Conservation (phyloP, 2,329 filamentous ascomycete species). For the Claviceps pazoutovae region DNA sequence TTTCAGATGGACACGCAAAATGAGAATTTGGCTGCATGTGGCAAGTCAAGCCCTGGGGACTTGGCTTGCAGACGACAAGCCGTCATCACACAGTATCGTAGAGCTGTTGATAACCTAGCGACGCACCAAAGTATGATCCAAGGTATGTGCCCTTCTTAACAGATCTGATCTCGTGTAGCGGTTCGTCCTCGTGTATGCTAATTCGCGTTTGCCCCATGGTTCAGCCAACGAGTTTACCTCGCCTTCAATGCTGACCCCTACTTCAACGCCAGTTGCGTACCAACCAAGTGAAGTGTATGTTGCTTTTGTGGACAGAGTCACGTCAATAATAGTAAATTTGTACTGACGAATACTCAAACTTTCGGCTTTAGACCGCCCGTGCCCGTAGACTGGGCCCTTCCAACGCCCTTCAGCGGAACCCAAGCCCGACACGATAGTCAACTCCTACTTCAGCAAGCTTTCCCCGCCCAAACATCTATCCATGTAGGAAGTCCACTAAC, state of each 20-base stretch:
- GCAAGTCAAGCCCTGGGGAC: not conserved
- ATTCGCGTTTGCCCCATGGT: not conserved
- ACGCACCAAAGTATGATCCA: not conserved
- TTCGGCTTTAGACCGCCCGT: not conserved
- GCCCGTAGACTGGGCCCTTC: not conserved
- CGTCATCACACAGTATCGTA: not conserved
- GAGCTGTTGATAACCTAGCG: not conserved
- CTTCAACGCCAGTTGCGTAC: not conserved
- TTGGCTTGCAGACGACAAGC: not conserved
- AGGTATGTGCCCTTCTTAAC: not conserved
- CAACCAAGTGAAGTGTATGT: not conserved
- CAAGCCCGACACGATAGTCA: not conserved
- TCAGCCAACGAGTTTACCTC: not conserved
- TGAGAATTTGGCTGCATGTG: not conserved
- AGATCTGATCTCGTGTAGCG: not conserved
- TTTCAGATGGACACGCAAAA: not conserved
- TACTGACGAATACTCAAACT: not conserved
- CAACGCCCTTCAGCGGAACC: not conserved
- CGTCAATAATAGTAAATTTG: not conserved
- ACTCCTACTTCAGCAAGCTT: not conserved
- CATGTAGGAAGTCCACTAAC: not conserved
- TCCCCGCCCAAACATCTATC: not conserved
- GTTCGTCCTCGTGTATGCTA: not conserved
- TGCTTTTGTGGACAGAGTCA: not conserved
- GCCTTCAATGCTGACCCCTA: not conserved